A percentile compares a stretch with the other conserved stretches of the same genome.
Conservation (phyloP, 768 basidiomycete genomes). For the Termitomyces titanicus region DNA sequence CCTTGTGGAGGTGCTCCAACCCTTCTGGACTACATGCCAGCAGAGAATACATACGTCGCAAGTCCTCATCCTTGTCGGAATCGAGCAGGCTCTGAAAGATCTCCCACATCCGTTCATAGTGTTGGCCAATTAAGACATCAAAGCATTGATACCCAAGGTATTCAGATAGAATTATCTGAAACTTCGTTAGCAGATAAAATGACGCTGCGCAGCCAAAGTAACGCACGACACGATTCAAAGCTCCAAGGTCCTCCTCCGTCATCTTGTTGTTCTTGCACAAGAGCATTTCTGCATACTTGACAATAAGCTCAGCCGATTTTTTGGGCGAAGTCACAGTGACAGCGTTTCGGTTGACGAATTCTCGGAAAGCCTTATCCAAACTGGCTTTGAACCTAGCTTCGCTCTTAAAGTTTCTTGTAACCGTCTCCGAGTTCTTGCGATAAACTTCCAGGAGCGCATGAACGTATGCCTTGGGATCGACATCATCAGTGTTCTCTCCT, state of each 20-base stretch:
- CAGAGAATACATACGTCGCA: constrained; percentile 95
- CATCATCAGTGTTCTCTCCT: constrained; percentile 57
- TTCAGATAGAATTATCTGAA: constrained; percentile 96
- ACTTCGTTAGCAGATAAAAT: constrained; percentile 17
- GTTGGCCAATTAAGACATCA: constrained; percentile 88
- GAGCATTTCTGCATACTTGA: constrained; percentile 90
- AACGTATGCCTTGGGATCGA: constrained; percentile 95
- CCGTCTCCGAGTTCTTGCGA: constrained; percentile 90
- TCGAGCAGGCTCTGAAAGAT: constrained; percentile 93
- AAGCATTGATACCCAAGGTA: constrained; percentile 99
- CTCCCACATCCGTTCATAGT: constrained; percentile 89
- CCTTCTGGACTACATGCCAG: constrained; percentile 93
- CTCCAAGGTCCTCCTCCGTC: constrained; percentile 87
- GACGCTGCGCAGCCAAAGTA: constrained; percentile 21
- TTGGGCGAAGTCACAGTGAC: constrained; percentile 86
- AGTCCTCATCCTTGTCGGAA: constrained; percentile 93
- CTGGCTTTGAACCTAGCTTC: constrained; percentile 96
- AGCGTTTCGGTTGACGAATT: constrained; percentile 93
- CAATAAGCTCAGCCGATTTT: constrained; percentile 92
- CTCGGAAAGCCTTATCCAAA: constrained; percentile 94
- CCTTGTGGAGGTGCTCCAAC: constrained; percentile 87
- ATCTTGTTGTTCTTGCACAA: constrained; percentile 97
- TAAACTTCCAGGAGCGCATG: constrained; percentile 93
- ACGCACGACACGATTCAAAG: constrained; percentile 85
- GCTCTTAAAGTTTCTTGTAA: constrained; percentile 87